phyloP scores from a whole-genome alignment of 306 rosid genomes.

The Prunus armeniaca region DNA sequence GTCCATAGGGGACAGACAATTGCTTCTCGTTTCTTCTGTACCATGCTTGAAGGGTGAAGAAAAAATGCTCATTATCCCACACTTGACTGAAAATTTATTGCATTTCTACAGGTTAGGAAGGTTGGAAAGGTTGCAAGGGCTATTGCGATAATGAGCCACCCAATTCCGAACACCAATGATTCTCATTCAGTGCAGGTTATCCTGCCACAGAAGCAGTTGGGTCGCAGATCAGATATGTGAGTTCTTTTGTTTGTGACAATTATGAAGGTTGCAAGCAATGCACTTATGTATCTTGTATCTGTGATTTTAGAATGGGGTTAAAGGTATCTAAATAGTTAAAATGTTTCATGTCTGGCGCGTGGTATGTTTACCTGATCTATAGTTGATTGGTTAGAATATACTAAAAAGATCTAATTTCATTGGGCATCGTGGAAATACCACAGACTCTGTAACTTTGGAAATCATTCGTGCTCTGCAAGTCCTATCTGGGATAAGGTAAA shows the following conservation, averaged over 20 bases:
- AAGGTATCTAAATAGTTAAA: neutral
- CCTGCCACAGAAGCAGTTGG: conserved; percentile 95
- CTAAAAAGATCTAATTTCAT: neutral
- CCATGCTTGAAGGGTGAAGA: neutral
- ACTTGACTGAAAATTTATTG: conserved; percentile 20
- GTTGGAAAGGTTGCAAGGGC: conserved; percentile 98
- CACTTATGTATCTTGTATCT: neutral
- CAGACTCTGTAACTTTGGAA: neutral
- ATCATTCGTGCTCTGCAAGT: neutral
- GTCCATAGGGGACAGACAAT: neutral
- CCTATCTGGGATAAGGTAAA: neutral
- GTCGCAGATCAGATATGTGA: conserved; percentile 98
- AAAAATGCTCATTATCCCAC: neutral
- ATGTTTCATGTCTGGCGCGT: neutral
- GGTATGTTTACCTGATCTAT: neutral
- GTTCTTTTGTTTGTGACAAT: conserved; percentile 23
- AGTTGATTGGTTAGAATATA: neutral
- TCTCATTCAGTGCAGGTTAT: conserved; percentile 90
- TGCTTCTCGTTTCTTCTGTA: neutral
- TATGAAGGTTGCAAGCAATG: neutral
- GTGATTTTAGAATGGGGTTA: neutral
- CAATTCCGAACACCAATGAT: conserved; percentile 83
- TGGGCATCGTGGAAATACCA: neutral
- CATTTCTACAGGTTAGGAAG: conserved; percentile 77
- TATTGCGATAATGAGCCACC: conserved; percentile 94